These are phyloP conservation scores for Caloboletus firmus DNA, from an alignment of 1,284 basidiomycete species.

Conservation along the genomic window DNA sequence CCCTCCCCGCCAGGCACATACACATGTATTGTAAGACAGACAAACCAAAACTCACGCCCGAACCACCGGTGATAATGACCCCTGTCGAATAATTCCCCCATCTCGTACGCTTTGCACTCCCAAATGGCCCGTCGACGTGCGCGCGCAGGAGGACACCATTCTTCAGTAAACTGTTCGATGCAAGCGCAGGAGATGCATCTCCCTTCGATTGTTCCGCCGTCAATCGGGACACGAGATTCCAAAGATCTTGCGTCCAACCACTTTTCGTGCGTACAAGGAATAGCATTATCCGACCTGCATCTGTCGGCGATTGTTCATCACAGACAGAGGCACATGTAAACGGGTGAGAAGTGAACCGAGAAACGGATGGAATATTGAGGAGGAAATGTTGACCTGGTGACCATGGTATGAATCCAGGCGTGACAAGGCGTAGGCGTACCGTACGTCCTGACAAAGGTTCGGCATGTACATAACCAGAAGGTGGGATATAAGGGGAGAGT, in stretches of 20 bases:
- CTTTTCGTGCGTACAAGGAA: conserved; percentile 75
- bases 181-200: conserved; percentile 11
- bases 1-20: conserved; percentile 57
- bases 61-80: conserved; percentile 76
- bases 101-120: conserved; percentile 64
- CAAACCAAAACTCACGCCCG: conserved; percentile 77
- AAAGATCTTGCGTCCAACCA: conserved; percentile 77
- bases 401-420: conserved; percentile 65
- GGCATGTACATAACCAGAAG: conserved; percentile 71
- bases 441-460: conserved; percentile 80
- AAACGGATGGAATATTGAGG: conserved; percentile 70
- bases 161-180: conserved; percentile 32
- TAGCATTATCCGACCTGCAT: conserved; percentile 59
- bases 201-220: conserved; percentile 39
- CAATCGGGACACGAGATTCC: conserved; percentile 52
- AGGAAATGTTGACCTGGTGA: conserved; percentile 80
- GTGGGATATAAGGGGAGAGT: conserved; percentile 44
- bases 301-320: conserved; percentile 48
- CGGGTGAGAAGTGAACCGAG: conserved; percentile 72
- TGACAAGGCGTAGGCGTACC: conserved; percentile 69
- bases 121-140: conserved; percentile 77
- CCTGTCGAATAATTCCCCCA: conserved; percentile 70
- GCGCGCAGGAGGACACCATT: conserved; percentile 63
- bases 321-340: conserved; percentile 78
- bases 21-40: conserved; percentile 73